phyloP scores from a whole-genome alignment of 208 protist genomes.

The Wallacemonas rigidus region DNA sequence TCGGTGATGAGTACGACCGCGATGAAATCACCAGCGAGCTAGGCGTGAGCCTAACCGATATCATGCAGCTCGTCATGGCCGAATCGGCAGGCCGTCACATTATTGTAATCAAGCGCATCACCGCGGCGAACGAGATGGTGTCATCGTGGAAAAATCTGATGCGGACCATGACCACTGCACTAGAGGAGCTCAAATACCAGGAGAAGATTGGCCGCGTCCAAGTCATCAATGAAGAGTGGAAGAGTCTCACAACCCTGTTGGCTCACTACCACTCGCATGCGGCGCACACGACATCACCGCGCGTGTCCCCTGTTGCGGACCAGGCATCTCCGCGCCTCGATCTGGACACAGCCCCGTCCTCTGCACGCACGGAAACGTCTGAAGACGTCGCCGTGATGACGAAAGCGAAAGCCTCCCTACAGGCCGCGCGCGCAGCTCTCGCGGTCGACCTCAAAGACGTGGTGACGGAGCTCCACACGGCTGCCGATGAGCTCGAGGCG shows the following conservation, averaged over 20 bases:
- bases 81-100: constrained; percentile 3
- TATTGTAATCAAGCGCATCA: constrained; percentile 2
- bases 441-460: not conserved
- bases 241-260: constrained; percentile 1
- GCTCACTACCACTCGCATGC: constrained; percentile 3
- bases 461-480: not conserved
- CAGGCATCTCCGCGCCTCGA: no score
- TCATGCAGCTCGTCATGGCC: not conserved
- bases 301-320: not conserved
- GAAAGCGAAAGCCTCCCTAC: not conserved
- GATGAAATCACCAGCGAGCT: constrained; percentile 5
- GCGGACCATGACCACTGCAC: not conserved
- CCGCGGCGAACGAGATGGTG: not conserved
- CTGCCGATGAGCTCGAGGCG: not conserved
- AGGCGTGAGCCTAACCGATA: not conserved
- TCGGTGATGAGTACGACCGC: constrained; percentile 4
- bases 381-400: not conserved
- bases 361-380: no score
- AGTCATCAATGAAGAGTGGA: constrained; percentile 6
- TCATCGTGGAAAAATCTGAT: constrained; percentile 1
- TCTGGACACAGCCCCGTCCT: no score
- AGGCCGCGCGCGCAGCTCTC: not conserved
- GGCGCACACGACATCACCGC: not conserved
- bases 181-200: not conserved
- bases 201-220: constrained; percentile 1